Base-by-base conservation (phyloP, 1,284 basidiomycete genomes). In the Boletellus sp. region DNA sequence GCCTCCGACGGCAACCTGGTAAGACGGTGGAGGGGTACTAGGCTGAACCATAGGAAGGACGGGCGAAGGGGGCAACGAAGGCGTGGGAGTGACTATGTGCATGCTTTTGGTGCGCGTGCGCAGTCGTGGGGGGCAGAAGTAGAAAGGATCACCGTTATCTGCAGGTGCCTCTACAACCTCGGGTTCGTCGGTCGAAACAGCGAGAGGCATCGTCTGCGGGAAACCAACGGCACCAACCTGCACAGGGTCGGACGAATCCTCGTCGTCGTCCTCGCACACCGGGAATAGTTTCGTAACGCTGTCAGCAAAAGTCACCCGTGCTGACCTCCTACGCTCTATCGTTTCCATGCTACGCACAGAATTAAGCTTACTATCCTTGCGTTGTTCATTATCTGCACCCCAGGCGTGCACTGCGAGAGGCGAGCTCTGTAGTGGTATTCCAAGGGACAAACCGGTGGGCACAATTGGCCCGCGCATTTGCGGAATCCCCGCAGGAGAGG, bases 91-190 rank as follows among this genome's bases (percentile, higher is more conserved):
- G 8, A 22, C 28, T 24, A 49, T 44, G 38, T 62, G 56, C 60
- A 69, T 70, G 37, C 65, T 70, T 26, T 51, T 58, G n/a, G 65
- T 70, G 38, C 67, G 65, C 44, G 53, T 49, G n/a, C 68, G 68
- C 3, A 53, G 48, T 35, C 32, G 49, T n/a, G 53, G 50, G 4
- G 65, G 60, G 22, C 33, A 61, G 36, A 52, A 54, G 26, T 36
- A 58, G 45, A 68, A 67, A 22, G 62, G 60, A 47, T 64, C 67
- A 13, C 63, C 64, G 18, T 38, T 54, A 10, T 58, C 59, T 15
- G 46, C 24, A n/a, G 48, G 44, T 26, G 26, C 52, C 1, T 50
- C 51, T 5, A 38, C n/a, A 12, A 40, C 32, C 42, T 42, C 51
- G 15, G 49, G 12, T n/a, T 50, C 53, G 13, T 54, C 44, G 5